Base-by-base conservation (phyloP, 306 rosid species). In the Lathyrus oleraceus region DNA sequence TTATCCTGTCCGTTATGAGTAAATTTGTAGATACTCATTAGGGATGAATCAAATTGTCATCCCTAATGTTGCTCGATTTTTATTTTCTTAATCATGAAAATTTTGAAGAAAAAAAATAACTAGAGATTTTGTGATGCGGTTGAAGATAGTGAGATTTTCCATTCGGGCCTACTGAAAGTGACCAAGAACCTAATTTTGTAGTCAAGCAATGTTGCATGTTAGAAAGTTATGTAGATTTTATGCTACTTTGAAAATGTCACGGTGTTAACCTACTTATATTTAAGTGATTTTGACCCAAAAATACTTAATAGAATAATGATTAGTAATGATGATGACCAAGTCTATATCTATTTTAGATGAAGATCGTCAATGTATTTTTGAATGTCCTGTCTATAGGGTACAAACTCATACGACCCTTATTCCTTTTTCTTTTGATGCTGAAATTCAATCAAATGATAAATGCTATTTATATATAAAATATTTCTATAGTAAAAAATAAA, bases 141-240 rank as follows among this genome's bases (percentile, higher is more conserved):
- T 54, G 69, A 65, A 58, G 61, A 67, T 66, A 38, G 53, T 27
- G 19, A 39, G 43, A 75, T 27, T 51, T 65, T 47, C 25, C 39
- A 67, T 7, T 6, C 7, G 23, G 72, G 52, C 32, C 52, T 47
- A 30, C 3, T 62, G 83, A 82, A 71, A 72, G 63, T 35, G 86
- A 83, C 83, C 13, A 64, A 48, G n/a, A 14, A 75, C 81, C 79
- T 61, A 82, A 79, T 61, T 25, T 5, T 79, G 47, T 21, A 42
- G 52, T 44, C 35, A 44, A 10, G 51, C 36, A 16, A 19, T 67
- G 63, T 70, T 51, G 6, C 43, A 67, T 47, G n/a, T n/a, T n/a
- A n/a, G n/a, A n/a, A n/a, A n/a, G n/a, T 17, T 70, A 48, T 56
- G 39, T 16, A 78, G 58, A 23, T 54, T 47, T 67, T 61, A 20